Evolutionary conservation across 2,329 filamentous ascomycete species (phyloP), one percentile per base, ranked within the genome.

Genomic region (Xylaria sp.): DNA sequence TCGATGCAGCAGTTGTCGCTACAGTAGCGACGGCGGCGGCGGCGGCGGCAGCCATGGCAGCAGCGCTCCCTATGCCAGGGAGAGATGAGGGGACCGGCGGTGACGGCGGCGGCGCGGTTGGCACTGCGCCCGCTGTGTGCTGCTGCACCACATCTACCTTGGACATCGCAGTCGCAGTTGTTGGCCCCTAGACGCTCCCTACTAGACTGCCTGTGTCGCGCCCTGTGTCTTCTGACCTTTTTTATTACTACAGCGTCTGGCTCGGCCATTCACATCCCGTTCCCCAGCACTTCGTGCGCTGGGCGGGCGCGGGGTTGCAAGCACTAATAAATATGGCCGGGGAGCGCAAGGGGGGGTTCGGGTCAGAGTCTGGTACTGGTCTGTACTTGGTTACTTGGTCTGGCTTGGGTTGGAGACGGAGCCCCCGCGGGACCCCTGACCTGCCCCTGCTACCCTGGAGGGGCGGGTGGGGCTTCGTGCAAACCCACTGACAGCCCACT

Each of bases 241-340:
- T 60, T 51, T 66, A 63, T 52, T 68, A 60, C 55, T 66, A 63
- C 54, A 68, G 73, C 72, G 70, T 71, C 70, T 76, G 66, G 71
- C 73, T 76, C 77, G 77, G 78, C 78, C 77, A 79, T 78, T 79
- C 77, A 79, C 71, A 78, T 78, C 76, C 76, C 78, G 76, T 76
- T 72, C 74, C 71, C 72, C 65, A 70, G 69, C 72, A 68, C 70
- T 73, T 52, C 56, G 46, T 13, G 58, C 44, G 65, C 63, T 67
- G 66, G 72, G 64, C 70, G 70, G 76, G 76, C 76, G 78, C 76
- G 78, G 78, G 78, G 78, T 77, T 67, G 67, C 70, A 70, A 77
- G 73, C 76, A 71, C 66, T 76, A 75, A 73, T 74, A 74, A 74
- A 74, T 74, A 74, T 44, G 59, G 65, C 63, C 41, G 63, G 50